phyloP scores from a whole-genome alignment of 352 stramenopile species.

The Phytophthora lateralis region DNA sequence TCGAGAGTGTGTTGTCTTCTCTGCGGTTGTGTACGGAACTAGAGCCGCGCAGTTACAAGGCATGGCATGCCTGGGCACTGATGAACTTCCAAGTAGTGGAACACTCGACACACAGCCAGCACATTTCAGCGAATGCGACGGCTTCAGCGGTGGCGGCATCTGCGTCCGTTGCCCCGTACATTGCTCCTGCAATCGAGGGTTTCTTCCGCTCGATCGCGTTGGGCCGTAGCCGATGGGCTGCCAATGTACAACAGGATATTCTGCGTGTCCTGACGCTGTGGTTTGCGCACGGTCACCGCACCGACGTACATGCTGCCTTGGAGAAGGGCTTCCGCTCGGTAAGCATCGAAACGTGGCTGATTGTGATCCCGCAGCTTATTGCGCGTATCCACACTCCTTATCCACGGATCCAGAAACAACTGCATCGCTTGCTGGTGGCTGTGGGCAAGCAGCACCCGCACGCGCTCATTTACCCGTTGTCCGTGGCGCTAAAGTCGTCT shows the following conservation, averaged over 20 bases:
- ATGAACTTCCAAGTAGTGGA: conserved; percentile 97
- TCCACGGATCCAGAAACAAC: conserved; percentile 66
- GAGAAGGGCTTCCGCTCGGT: conserved; percentile 90
- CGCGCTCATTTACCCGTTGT: conserved; percentile 98
- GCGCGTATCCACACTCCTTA: conserved; percentile 85
- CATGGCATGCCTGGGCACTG: conserved; percentile 97
- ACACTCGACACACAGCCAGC: conserved; percentile 67
- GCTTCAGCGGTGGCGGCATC: conserved; percentile 26
- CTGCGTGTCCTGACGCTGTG: conserved; percentile 98
- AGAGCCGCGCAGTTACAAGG: conserved; percentile 80
- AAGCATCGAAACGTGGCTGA: conserved; percentile 97
- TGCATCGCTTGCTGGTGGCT: conserved; percentile 89
- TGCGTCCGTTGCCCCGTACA: conserved; percentile 51
- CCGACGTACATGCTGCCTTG: conserved; percentile 86
- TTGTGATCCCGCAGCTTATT: conserved; percentile 97
- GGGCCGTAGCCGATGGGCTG: conserved; percentile 94
- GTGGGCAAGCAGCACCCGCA: conserved; percentile 96
- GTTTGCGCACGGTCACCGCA: conserved; percentile 95
- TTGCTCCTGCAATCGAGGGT: conserved; percentile 77
- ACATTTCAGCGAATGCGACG: conserved; percentile 40
- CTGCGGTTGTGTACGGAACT: conserved; percentile 74
- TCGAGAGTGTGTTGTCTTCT: conserved; percentile 69
- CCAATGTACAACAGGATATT: conserved; percentile 98
- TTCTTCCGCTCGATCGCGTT: conserved; percentile 97
- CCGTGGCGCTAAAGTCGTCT: conserved; percentile 95